Evolutionary conservation across 2,329 filamentous ascomycete species (phyloP).

Genomic region (Mollisiaceae sp.): DNA sequence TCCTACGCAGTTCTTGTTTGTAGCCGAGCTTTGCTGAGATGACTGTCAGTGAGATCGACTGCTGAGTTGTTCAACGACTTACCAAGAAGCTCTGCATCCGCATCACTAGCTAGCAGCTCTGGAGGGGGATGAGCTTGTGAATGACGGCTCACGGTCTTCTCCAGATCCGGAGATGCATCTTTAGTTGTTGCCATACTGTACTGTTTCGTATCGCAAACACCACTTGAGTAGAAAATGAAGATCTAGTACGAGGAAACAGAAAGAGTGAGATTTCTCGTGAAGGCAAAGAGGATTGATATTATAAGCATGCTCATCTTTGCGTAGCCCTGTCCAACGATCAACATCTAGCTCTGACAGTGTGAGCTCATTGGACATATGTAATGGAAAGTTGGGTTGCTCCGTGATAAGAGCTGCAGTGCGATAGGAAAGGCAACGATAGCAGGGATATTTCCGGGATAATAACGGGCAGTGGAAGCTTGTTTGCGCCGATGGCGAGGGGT

Average conservation of each 20-base stretch:
- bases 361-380: constrained; percentile 24
- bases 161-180: constrained; percentile 28
- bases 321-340: constrained; percentile 22
- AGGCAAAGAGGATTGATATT: constrained; percentile 3
- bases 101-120: constrained; percentile 37
- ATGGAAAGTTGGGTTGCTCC: constrained; percentile 16
- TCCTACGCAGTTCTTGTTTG: constrained; percentile 64
- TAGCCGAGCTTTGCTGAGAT: constrained; percentile 43
- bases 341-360: constrained; percentile 5
- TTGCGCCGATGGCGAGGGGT: not conserved
- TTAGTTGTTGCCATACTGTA: not conserved
- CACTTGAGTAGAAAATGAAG: not conserved
- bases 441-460: constrained; percentile 17
- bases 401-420: constrained; percentile 32
- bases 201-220: not conserved
- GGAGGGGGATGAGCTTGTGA: constrained; percentile 27
- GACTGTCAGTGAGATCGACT: not conserved
- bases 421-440: constrained; percentile 16
- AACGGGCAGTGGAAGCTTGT: constrained; percentile 19
- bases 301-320: constrained; percentile 12
- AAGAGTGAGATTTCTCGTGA: not conserved
- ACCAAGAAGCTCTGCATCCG: constrained; percentile 44
- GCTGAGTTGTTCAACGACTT: not conserved
- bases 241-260: not conserved
- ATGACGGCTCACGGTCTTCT: constrained; percentile 33